These are phyloP conservation scores for Daldinia vernicosa DNA, from an alignment of 495 filamentous ascomycete species.

Conservation along the genomic window DNA sequence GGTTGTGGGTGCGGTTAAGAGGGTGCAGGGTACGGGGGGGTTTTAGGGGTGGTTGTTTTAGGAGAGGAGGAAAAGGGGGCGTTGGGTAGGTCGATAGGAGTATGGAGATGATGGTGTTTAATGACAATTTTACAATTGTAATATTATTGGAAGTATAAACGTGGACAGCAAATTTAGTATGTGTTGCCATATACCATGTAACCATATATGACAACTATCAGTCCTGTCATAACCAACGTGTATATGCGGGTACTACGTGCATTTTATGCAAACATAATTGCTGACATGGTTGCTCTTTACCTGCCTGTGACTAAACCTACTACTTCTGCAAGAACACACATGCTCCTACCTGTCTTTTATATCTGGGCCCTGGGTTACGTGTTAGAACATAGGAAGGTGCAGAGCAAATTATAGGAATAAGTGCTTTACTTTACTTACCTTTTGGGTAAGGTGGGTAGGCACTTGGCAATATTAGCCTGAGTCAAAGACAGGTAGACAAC, in stretches of 20 bases:
- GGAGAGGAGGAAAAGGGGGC: not conserved
- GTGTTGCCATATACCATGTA: no score
- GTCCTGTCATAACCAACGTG: no score
- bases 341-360: not conserved
- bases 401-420: not conserved
- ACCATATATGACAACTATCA: no score
- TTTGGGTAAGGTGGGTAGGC: not conserved
- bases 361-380: not conserved
- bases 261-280: no score
- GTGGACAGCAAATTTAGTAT: no score
- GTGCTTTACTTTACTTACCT: not conserved
- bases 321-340: not conserved
- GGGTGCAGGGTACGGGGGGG: constrained; percentile 68
- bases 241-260: no score
- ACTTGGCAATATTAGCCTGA: not conserved
- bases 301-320: no score
- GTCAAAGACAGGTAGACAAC: not conserved
- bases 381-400: not conserved
- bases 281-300: no score
- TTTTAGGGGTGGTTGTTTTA: constrained; percentile 49
- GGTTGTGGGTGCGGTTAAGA: constrained; percentile 66
- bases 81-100: not conserved
- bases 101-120: no score
- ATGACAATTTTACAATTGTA: no score
- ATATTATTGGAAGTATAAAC: no score